A percentile compares a stretch with the other conserved stretches of the same genome.
phyloP scores from a whole-genome alignment of 2,329 filamentous ascomycete species.

The Alternaria panax region DNA sequence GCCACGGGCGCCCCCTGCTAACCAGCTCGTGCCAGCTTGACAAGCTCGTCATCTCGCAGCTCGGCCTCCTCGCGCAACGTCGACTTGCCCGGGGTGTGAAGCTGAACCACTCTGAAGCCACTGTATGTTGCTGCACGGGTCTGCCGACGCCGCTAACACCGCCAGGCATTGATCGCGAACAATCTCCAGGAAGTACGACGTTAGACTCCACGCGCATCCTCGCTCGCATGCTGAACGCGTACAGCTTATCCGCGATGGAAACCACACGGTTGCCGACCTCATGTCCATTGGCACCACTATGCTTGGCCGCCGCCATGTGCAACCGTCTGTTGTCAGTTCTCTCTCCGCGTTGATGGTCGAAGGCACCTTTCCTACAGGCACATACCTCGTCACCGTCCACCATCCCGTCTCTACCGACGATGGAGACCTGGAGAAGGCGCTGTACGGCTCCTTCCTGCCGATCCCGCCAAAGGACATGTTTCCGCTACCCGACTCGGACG shows the following conservation, averaged over 20 bases:
- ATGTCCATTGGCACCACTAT: constrained; percentile 91
- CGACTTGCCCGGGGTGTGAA: constrained; percentile 86
- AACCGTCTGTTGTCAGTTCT: constrained; percentile 79
- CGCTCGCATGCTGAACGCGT: constrained; percentile 31
- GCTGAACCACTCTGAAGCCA: constrained; percentile 89
- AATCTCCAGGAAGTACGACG: constrained; percentile 80
- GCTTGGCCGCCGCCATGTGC: constrained; percentile 90
- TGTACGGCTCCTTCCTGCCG: constrained; percentile 92
- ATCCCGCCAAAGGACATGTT: constrained; percentile 75
- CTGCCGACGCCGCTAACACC: constrained; percentile 32
- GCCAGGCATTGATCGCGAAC: constrained; percentile 79
- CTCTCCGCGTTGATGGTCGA: constrained; percentile 90
- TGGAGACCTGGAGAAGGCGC: constrained; percentile 82
- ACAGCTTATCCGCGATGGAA: constrained; percentile 92
- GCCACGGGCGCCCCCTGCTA: constrained; percentile 26
- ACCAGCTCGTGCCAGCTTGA: constrained; percentile 71
- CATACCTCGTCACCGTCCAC: constrained; percentile 93
- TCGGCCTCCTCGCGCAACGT: constrained; percentile 85
- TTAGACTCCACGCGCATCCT: constrained; percentile 8
- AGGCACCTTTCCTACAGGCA: constrained; percentile 88
- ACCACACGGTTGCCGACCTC: constrained; percentile 88
- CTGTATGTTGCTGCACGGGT: constrained; percentile 60
- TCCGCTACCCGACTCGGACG: constrained; percentile 67
- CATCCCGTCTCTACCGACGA: constrained; percentile 86
- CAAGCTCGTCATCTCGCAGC: constrained; percentile 91